Evolutionary conservation across 208 protist genomes (phyloP).

Genomic region (Herpetomonas muscarum): DNA sequence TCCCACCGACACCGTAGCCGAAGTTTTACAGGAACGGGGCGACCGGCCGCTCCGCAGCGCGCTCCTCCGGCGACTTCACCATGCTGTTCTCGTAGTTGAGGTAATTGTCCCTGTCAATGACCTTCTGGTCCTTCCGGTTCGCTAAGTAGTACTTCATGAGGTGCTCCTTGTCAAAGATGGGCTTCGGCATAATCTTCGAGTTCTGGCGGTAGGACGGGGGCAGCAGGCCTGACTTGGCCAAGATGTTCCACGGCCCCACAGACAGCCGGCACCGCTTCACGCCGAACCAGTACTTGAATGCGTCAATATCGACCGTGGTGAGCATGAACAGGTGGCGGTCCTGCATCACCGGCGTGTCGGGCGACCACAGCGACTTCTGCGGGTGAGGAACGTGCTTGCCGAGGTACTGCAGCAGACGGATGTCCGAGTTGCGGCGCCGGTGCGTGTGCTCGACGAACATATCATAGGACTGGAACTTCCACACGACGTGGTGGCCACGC

Average conservation of each 20-base stretch:
- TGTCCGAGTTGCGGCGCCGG: slow-evolving; percentile 70
- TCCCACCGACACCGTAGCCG: too few relatives aligned
- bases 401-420: slow-evolving; percentile 86
- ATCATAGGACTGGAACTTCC: slow-evolving; percentile 88
- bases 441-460: slow-evolving; percentile 89
- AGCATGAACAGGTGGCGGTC: slow-evolving; percentile 91
- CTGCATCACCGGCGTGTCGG: slow-evolving; percentile 86
- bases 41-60: slow-evolving; percentile 65
- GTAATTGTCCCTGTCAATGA: slow-evolving; percentile 66
- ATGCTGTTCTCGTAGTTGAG: slow-evolving; percentile 87
- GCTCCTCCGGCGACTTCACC: slow-evolving; percentile 72
- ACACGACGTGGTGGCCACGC: slow-evolving; percentile 78
- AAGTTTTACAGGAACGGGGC: slow-evolving; percentile 81
- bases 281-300: slow-evolving; percentile 92
- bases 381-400: slow-evolving; percentile 90
- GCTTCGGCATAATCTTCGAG: slow-evolving; percentile 86
- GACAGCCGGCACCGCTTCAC: slow-evolving; percentile 84
- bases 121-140: slow-evolving; percentile 69
- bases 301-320: slow-evolving; percentile 86
- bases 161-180: slow-evolving; percentile 90
- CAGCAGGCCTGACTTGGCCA: slow-evolving; percentile 81
- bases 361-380: slow-evolving; percentile 92
- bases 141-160: slow-evolving; percentile 86
- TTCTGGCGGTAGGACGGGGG: slow-evolving; percentile 82
- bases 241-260: slow-evolving; percentile 76